A percentile compares a stretch with the other conserved stretches of the same genome.
Evolutionary conservation across 2,329 filamentous ascomycete genomes (phyloP).

Genomic region (Blumeriella jaapii): DNA sequence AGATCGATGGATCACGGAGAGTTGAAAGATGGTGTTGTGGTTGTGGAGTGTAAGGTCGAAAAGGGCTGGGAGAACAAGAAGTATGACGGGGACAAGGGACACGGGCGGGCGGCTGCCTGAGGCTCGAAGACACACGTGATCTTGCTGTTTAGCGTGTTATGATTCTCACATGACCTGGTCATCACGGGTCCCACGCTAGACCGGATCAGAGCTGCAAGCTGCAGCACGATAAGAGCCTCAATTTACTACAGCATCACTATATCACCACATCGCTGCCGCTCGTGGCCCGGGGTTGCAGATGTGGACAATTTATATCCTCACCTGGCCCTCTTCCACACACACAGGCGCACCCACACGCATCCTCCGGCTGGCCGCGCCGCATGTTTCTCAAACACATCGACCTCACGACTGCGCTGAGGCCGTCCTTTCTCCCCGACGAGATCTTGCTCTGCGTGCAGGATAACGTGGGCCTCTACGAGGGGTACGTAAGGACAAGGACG

Average conservation of each 20-base stretch:
- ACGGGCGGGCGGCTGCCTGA: too few species aligned
- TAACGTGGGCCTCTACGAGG: constrained; percentile 93
- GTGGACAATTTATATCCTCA: constrained; percentile 5
- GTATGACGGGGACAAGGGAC: too few species aligned
- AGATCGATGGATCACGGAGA: too few species aligned
- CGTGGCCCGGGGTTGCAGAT: background rate
- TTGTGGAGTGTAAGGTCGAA: background rate
- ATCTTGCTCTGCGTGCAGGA: constrained; percentile 93
- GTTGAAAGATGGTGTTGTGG: too few species aligned
- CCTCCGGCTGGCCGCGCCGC: constrained; percentile 51
- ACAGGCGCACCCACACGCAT: too few species aligned
- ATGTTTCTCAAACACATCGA: constrained; percentile 97
- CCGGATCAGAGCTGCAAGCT: too few species aligned
- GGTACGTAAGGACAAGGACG: constrained; percentile 44
- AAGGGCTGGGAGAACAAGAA: background rate
- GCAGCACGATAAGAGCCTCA: background rate
- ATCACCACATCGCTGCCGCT: background rate
- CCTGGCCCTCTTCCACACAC: background rate
- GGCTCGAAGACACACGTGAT: too few species aligned
- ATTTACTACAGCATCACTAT: too few species aligned
- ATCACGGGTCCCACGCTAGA: too few species aligned
- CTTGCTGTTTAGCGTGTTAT: too few species aligned
- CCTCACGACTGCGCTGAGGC: constrained; percentile 90
- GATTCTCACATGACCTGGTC: too few species aligned
- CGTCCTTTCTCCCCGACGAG: constrained; percentile 86